A percentile compares a stretch with the other conserved stretches of the same genome.
phyloP scores from a whole-genome alignment of 495 filamentous ascomycete genomes.

The Cladorrhinum samala region DNA sequence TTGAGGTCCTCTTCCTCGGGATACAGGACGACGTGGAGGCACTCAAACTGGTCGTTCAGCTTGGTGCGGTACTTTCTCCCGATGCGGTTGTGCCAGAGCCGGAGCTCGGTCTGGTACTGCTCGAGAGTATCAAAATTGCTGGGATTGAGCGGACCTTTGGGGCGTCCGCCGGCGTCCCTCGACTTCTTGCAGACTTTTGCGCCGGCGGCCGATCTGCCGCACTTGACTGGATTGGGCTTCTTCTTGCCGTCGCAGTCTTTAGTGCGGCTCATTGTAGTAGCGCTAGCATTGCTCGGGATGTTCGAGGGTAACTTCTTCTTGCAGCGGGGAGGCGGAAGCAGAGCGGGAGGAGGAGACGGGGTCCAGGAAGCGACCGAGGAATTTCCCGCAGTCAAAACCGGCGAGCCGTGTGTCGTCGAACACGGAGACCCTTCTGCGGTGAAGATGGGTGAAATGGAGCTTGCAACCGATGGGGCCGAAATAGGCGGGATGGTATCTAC shows the following conservation, averaged over 20 bases:
- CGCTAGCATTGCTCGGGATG: no score
- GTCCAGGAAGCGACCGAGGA: no score
- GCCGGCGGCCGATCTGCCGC: neutral
- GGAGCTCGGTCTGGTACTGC: neutral
- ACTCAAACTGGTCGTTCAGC: slow-evolving; percentile 26
- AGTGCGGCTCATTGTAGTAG: no score
- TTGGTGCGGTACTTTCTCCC: slow-evolving; percentile 30
- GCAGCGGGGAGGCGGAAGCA: no score
- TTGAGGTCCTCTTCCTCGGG: neutral
- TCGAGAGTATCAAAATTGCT: neutral
- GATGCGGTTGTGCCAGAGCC: slow-evolving; percentile 22
- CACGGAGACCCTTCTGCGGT: no score
- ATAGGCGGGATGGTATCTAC: no score
- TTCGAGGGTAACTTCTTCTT: no score
- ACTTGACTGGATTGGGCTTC: neutral
- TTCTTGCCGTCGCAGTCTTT: neutral
- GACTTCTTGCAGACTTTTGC: neutral
- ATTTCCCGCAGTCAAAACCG: no score
- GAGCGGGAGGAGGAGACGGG: no score
- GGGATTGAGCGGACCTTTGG: neutral
- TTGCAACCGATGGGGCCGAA: no score
- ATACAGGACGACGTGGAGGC: slow-evolving; percentile 16
- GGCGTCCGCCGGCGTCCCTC: neutral
- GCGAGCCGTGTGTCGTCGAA: no score
- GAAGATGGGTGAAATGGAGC: no score